Evolutionary conservation across 2,329 filamentous ascomycete genomes (phyloP), one percentile per base, ranked within the genome.

Genomic region (Septoria linicola): DNA sequence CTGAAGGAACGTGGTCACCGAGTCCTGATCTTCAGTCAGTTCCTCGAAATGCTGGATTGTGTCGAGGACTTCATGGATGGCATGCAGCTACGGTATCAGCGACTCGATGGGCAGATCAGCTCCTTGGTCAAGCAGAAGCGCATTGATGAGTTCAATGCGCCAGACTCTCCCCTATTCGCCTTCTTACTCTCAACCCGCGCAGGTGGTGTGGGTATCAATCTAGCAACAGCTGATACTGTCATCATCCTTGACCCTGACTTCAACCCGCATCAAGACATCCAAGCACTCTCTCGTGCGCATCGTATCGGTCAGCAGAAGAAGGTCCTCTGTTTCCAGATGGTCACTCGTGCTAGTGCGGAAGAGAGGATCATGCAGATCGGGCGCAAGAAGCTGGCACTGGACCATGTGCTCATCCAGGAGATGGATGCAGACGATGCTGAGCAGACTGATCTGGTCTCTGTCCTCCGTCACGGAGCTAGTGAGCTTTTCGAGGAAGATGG

Each of bases 221-320:
- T 99, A 49, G 93, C 93, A 0, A 96, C 91, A 6, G 93, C 93
- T 2, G 93, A 99, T 66, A 99, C 93, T 0, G 95, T 99, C 55
- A 96, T 99, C 59, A 96, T 99, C 59, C 83, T 97, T 59, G 91
- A 99, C 63, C 89, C 89, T 0, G 93, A 99, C 66, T 97, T 95
- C 76, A 99, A 99, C 56, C 93, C 93, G 0, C 93, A 99, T 66
- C 93, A 99, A 70, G 95, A 99, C 64, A 87, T 99, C 34, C 93
- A 99, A 69, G 93, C 93, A 0, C 78, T 99, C 23, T 95, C 92
- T 23, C 84, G 95, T 59, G 93, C 92, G 14, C 93, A 99, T 70
- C 86, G 93, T 20, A 97, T 99, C 57, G 95, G 95, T 0, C 95
- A 99, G 70, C 89, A 90, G 70, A 90, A 93, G 60, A 96, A 95